These are phyloP conservation scores for Pythium dissotocum DNA, from an alignment of 352 stramenopile genomes.

Conservation along the genomic window DNA sequence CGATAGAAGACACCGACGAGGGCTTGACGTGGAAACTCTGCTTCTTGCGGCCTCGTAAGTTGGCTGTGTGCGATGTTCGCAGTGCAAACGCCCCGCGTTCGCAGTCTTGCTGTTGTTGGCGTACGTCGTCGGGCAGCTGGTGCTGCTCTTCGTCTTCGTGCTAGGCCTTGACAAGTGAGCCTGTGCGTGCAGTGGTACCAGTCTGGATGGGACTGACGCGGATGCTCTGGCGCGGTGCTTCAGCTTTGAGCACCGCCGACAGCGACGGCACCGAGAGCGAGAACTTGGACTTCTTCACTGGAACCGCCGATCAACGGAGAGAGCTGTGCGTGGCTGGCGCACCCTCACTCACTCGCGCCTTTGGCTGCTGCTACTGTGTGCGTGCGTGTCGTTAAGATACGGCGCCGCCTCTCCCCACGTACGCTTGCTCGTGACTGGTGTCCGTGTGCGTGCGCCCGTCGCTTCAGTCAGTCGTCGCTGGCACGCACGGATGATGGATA, in stretches of 20 bases:
- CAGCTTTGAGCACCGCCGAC: background rate
- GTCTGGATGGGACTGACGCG: background rate
- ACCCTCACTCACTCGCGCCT: background rate
- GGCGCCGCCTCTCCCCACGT: background rate
- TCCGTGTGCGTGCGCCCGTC: background rate
- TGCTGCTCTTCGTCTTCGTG: conserved; percentile 23
- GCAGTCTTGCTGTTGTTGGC: conserved; percentile 23
- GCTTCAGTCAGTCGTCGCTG: no score
- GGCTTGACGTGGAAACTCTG: background rate
- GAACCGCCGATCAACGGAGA: background rate
- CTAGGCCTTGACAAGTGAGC: conserved; percentile 19
- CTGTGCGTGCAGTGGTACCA: background rate
- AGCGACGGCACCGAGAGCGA: conserved; percentile 31
- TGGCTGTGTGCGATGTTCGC: conserved; percentile 25
- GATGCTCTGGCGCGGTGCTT: background rate
- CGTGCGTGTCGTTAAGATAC: no score
- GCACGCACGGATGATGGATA: background rate
- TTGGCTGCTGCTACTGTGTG: background rate
- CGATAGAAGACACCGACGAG: background rate
- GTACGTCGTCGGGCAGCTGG: background rate
- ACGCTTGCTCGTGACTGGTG: background rate
- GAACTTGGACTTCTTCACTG: conserved; percentile 32
- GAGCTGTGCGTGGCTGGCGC: background rate
- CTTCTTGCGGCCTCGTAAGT: conserved; percentile 24
- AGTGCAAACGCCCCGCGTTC: conserved; percentile 21